phyloP scores from a whole-genome alignment of 495 filamentous ascomycete species.

The Chaetomidium leptoderma region DNA sequence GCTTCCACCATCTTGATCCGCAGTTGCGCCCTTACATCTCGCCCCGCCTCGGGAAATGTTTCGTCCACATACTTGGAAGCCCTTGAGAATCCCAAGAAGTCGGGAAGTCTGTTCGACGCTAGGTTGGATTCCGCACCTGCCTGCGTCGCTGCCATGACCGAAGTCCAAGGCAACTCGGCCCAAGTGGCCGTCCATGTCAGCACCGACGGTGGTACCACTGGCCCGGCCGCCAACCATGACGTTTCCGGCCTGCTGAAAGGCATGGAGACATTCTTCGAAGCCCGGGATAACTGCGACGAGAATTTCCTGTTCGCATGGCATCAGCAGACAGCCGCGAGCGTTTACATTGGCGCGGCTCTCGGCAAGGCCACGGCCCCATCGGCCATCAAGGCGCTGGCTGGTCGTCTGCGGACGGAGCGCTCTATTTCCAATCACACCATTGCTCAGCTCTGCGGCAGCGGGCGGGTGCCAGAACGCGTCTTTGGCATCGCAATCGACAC shows the following conservation, averaged over 20 bases:
- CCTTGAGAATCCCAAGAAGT: not conserved
- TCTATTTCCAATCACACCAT: not conserved
- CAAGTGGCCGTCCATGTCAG: not conserved
- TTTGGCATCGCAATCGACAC: slow-evolving; percentile 9
- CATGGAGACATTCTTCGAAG: slow-evolving; percentile 7
- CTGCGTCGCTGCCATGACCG: not conserved
- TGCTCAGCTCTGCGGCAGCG: slow-evolving; percentile 3
- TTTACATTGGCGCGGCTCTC: slow-evolving; percentile 8
- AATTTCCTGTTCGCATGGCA: slow-evolving; percentile 12
- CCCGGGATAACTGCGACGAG: slow-evolving; percentile 16
- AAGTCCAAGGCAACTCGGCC: not conserved
- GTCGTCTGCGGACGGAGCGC: not conserved
- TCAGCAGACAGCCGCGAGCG: slow-evolving; percentile 8
- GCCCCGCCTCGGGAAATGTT: not conserved
- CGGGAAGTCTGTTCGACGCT: not conserved
- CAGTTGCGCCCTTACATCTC: slow-evolving; percentile 9
- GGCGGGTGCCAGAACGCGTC: not conserved
- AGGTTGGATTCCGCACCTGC: not conserved
- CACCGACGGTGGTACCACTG: not conserved
- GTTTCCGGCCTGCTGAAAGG: slow-evolving; percentile 10
- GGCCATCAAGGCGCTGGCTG: slow-evolving; percentile 1
- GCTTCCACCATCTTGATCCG: slow-evolving; percentile 13
- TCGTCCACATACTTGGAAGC: not conserved
- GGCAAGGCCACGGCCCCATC: slow-evolving; percentile 12
- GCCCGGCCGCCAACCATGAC: too few species aligned